Evolutionary conservation across 768 basidiomycete genomes (phyloP), one percentile per base, ranked within the genome.

Genomic region (Xerocomus potaroensis): DNA sequence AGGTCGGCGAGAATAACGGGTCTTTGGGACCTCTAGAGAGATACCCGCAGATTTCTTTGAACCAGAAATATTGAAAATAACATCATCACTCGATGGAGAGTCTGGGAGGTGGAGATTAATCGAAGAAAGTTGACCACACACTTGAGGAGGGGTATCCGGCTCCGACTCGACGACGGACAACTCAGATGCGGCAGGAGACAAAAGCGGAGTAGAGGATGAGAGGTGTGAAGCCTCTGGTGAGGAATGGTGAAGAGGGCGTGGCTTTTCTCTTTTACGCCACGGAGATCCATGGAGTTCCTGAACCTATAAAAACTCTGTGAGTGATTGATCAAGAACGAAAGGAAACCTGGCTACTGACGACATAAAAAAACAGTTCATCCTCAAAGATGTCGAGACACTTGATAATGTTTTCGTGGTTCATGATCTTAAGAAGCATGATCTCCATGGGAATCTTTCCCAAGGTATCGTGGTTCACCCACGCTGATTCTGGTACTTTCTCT

Each of bases 211-310:
- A 27, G 67, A 73, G 6, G 72, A 69, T 48, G 27, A 43, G 33
- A 8, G 57, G 44, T 3, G 50, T 59, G 50, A 63, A 50, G 37
- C 61, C 53, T 52, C 61, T 45, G 48, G 63, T 50, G 43, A 65
- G 43, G 52, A 53, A 32, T 59, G 46, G 41, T 49, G 51, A 59
- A 45, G 41, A 57, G 61, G 32, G 36, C 36, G 55, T 48, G 61
- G 62, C 64, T 69, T 54, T 70, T 70, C 49, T 64, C 62, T 50
- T 51, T 75, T 78, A 43, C 72, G 72, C 93, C 93, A 97, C 4
- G 94, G 91, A 22, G 85, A 81, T 22, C 94, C 94, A 61, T 97
- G 94, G 22, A 95, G 72, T 65, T 95, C 93, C 71, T 92, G 91
- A 4, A 93, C 81, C 91, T 94, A 34, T 44, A 46, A 45, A 47